phyloP scores from a whole-genome alignment of 176 grass and related monocot species.

The Ananas comosus region DNA sequence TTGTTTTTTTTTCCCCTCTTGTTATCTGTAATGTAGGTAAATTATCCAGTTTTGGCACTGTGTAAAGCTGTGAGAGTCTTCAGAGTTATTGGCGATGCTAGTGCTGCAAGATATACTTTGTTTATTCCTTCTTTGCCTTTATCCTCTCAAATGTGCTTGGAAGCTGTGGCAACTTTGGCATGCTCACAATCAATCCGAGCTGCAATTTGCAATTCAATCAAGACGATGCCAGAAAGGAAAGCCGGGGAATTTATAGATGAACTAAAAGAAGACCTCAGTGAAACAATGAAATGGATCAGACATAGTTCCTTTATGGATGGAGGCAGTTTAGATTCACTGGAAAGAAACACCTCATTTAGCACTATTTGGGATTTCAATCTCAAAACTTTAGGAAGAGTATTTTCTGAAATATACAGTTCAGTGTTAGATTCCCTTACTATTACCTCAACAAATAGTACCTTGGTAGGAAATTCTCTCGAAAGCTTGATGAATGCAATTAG shows the following conservation, averaged over 20 bases:
- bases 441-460: constrained; percentile 60
- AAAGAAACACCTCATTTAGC: constrained; percentile 13
- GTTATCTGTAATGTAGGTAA: constrained; percentile 46
- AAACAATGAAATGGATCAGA: constrained; percentile 69
- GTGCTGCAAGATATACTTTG: constrained; percentile 29
- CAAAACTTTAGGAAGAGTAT: constrained; percentile 64
- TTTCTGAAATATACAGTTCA: constrained; percentile 61
- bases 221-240: constrained; percentile 79
- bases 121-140: constrained; percentile 47
- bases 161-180: constrained; percentile 50
- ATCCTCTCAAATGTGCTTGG: constrained; percentile 40
- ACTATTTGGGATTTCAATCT: constrained; percentile 34
- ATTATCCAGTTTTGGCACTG: constrained; percentile 55
- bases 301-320: constrained; percentile 18
- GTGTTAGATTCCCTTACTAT: constrained; percentile 64
- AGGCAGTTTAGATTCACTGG: constrained; percentile 14
- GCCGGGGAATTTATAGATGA: constrained; percentile 69
- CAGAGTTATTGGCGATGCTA: constrained; percentile 26
- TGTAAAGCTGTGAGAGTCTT: constrained; percentile 71
- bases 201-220: constrained; percentile 59
- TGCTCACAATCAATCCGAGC: constrained; percentile 38
- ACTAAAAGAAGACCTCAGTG: constrained; percentile 49
- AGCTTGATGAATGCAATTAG: constrained; percentile 51
- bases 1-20: constrained; percentile 7
- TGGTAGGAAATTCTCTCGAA: constrained; percentile 73